Evolutionary conservation across 2,329 filamentous ascomycete species (phyloP), one percentile per base, ranked within the genome.

Genomic region (Pleoardoris graminearum): DNA sequence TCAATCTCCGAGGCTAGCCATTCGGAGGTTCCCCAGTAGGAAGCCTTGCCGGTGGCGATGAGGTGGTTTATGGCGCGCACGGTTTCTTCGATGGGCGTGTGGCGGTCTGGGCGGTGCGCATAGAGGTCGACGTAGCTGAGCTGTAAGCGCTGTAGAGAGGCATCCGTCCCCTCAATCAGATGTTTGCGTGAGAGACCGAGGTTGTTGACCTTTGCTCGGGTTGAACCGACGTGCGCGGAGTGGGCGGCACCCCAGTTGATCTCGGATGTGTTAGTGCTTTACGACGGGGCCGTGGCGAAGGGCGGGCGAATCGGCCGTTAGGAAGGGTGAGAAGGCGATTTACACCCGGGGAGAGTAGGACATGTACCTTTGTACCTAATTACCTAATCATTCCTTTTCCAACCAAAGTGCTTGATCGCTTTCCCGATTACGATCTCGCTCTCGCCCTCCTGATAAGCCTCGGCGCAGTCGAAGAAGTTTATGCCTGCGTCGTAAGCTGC

Each of bases 11-110:
- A 69, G 4, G 82, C 81, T 25, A 72, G 75, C 83, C 83, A 85
- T 65, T 85, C 82, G 0, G 77, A 80, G 0, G 83, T 85, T 43
- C 83, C 83, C 82, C 83, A 85, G 75, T 86, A 85, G 58, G 89
- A 82, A 2, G 84, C 83, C 74, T 88, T 85, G 59, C 86, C 86
- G 0, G 78, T 79, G 69, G 85, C 77, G 68, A 90, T 88, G 48
- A 89, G 73, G 70, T 88, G 79, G 76, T 88, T 88, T 76, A 90
- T 89, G 48, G 82, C 85, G 48, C 85, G 82, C 32, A 89, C 85
- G 2, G 81, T 84, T 75, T 89, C 86, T 69, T 88, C 85, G 75
- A 89, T 88, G 2, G 86, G 86, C 0, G 85, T 88, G 41, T 82
- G 76, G 7, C 83, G 79, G 67, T 90, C 87, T 1, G 85, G 83